These are phyloP conservation scores for Saccharomyces mikatae DNA, from an alignment of 805 yeast genomes.

Conservation along the genomic window DNA sequence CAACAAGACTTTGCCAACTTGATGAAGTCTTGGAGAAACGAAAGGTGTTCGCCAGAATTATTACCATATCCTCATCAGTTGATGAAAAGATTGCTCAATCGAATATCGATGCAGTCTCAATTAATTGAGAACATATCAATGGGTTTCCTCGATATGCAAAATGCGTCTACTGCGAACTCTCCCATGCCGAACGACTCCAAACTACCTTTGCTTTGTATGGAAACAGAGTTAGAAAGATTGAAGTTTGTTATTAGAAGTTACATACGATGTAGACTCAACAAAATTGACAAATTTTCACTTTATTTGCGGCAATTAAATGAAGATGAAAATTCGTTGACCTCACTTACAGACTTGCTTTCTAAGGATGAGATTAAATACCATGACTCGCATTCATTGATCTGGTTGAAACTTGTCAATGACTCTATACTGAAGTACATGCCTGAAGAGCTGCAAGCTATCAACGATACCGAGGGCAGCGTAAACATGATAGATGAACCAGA, in stretches of 20 bases:
- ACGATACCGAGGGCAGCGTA: slow-evolving; percentile 60
- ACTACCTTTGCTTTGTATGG: slow-evolving; percentile 73
- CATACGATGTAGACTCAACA: slow-evolving; percentile 65
- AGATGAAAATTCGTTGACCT: slow-evolving; percentile 2
- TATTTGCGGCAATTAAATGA: slow-evolving; percentile 41
- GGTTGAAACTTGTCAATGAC: slow-evolving; percentile 56
- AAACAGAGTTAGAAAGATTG: slow-evolving; percentile 83
- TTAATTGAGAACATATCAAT: slow-evolving; percentile 70
- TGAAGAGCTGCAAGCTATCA: slow-evolving; percentile 57
- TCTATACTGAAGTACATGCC: slow-evolving; percentile 67
- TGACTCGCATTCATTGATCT: slow-evolving; percentile 55
- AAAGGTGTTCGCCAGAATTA: slow-evolving; percentile 81
- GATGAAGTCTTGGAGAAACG: slow-evolving; percentile 68
- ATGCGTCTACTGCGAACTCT: neutral
- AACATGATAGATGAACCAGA: slow-evolving; percentile 79
- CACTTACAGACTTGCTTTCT: slow-evolving; percentile 36
- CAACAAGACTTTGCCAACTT: slow-evolving; percentile 31
- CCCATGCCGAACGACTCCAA: slow-evolving; percentile 47
- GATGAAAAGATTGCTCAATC: slow-evolving; percentile 46
- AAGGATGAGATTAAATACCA: slow-evolving; percentile 57
- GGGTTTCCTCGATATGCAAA: slow-evolving; percentile 50
- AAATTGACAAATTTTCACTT: slow-evolving; percentile 63
- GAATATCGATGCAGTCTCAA: slow-evolving; percentile 65
- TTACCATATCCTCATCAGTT: slow-evolving; percentile 61
- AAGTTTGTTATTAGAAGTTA: slow-evolving; percentile 76